Evolutionary conservation across 2,329 filamentous ascomycete species (phyloP).

Genomic region (Coniochaeta ligniaria): DNA sequence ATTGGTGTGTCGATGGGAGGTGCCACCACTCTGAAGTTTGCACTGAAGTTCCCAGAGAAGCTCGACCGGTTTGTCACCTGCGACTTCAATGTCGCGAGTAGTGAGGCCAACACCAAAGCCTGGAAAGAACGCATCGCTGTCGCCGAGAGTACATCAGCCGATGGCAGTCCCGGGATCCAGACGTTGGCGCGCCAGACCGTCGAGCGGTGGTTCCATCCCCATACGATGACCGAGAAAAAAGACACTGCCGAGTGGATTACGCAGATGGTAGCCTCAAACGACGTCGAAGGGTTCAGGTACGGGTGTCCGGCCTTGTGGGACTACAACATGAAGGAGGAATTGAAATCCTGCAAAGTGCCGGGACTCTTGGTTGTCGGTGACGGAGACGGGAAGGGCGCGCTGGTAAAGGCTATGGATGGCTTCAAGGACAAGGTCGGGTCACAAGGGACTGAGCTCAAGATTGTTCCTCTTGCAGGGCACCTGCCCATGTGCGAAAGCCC

Average conservation of each 20-base stretch:
- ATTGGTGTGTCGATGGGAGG: constrained; percentile 79
- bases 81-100: constrained; percentile 70
- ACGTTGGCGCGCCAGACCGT: constrained; percentile 65
- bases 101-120: constrained; percentile 65
- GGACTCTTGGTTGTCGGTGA: constrained; percentile 67
- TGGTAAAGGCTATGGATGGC: constrained; percentile 74
- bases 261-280: constrained; percentile 62
- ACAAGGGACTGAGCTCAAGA: constrained; percentile 44
- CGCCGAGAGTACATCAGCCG: constrained; percentile 44
- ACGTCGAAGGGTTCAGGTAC: constrained; percentile 60
- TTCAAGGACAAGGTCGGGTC: constrained; percentile 55
- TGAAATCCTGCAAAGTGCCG: constrained; percentile 47
- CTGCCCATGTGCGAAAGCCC: constrained; percentile 79
- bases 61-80: constrained; percentile 61
- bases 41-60: constrained; percentile 55
- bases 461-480: constrained; percentile 68
- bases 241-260: constrained; percentile 49
- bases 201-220: constrained; percentile 69
- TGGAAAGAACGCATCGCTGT: constrained; percentile 72
- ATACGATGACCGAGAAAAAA: constrained; percentile 34
- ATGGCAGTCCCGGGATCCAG: constrained; percentile 50
- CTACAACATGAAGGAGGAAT: constrained; percentile 56
- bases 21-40: constrained; percentile 67
- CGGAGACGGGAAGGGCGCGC: constrained; percentile 59
- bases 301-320: constrained; percentile 64